These are phyloP conservation scores for Neonectria punicea DNA, from an alignment of 2,329 filamentous ascomycete genomes.

Conservation along the genomic window DNA sequence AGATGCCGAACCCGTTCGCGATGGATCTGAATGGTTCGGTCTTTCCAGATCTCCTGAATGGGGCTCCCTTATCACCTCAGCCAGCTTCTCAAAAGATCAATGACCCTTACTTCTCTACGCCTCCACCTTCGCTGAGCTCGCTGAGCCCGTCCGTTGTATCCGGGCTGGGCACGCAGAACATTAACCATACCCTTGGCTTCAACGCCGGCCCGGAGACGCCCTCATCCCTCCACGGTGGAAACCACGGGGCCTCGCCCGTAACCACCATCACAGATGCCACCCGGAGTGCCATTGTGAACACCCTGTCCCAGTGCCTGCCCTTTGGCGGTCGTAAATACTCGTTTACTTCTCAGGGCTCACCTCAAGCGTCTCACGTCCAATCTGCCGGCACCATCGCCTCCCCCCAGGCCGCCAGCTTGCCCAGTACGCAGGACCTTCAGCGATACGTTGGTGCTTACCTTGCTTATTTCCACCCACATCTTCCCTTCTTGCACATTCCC, in stretches of 20 bases:
- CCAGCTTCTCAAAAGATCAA: constrained; percentile 75
- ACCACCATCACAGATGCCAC: constrained; percentile 74
- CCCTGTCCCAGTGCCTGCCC: constrained; percentile 66
- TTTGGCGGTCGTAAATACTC: constrained; percentile 73
- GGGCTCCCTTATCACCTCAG: constrained; percentile 81
- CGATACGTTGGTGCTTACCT: constrained; percentile 92
- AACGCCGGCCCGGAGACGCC: constrained; percentile 76
- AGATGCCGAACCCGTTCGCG: constrained; percentile 75
- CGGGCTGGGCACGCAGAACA: constrained; percentile 68
- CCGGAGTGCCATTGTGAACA: constrained; percentile 69
- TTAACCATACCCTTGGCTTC: constrained; percentile 74
- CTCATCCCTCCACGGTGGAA: constrained; percentile 75
- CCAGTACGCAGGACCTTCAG: constrained; percentile 86
- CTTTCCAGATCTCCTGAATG: constrained; percentile 80
- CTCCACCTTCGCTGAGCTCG: constrained; percentile 77
- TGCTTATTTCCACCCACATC: constrained; percentile 90
- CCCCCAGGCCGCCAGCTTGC: constrained; percentile 69
- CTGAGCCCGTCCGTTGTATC: constrained; percentile 78
- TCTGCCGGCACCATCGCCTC: constrained; percentile 60
- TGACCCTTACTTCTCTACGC: constrained; percentile 83
- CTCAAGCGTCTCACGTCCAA: constrained; percentile 63
- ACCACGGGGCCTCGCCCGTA: constrained; percentile 67
- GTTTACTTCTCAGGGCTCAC: constrained; percentile 65
- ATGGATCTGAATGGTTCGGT: constrained; percentile 79
- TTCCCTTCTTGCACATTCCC: constrained; percentile 93